These are phyloP conservation scores for Monilinia vaccinii-corymbosi DNA, from an alignment of 2,329 filamentous ascomycete species.

Conservation along the genomic window DNA sequence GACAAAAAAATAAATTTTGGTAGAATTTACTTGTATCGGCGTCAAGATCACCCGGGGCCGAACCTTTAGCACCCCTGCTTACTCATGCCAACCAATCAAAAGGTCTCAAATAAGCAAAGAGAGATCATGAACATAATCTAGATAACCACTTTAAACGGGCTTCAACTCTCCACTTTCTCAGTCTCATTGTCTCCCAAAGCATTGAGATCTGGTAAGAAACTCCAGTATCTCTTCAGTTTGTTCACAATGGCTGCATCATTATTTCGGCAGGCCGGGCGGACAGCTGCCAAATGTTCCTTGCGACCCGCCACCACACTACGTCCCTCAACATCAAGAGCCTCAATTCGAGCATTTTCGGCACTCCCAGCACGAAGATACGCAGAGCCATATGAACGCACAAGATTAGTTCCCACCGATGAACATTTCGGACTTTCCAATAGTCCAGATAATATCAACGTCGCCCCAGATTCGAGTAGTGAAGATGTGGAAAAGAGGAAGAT, in stretches of 20 bases:
- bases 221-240: constrained; percentile 16
- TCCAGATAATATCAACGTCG: constrained; percentile 20
- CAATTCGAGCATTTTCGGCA: constrained; percentile 56
- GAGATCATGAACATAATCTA: constrained; percentile 20
- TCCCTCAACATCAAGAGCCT: constrained; percentile 30
- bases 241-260: constrained; percentile 61
- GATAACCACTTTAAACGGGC: not conserved
- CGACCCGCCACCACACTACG: constrained; percentile 29
- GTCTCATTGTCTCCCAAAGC: constrained; percentile 17
- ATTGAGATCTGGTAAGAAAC: constrained; percentile 20
- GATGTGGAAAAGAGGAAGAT: constrained; percentile 66
- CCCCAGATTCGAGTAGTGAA: constrained; percentile 32
- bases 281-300: constrained; percentile 58
- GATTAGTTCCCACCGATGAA: constrained; percentile 48
- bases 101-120: not conserved
- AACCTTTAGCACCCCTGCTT: not conserved
- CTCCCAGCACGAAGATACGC: constrained; percentile 55
- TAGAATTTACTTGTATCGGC: not conserved
- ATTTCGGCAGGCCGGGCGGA: constrained; percentile 62
- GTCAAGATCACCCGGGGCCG: constrained; percentile 6
- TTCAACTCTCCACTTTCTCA: constrained; percentile 14
- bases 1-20: constrained; percentile 11
- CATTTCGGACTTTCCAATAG: constrained; percentile 51
- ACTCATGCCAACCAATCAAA: not conserved
- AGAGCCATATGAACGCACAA: constrained; percentile 43